These are phyloP conservation scores for Firmiana major DNA, from an alignment of 345 rosid genomes.

Conservation along the genomic window DNA sequence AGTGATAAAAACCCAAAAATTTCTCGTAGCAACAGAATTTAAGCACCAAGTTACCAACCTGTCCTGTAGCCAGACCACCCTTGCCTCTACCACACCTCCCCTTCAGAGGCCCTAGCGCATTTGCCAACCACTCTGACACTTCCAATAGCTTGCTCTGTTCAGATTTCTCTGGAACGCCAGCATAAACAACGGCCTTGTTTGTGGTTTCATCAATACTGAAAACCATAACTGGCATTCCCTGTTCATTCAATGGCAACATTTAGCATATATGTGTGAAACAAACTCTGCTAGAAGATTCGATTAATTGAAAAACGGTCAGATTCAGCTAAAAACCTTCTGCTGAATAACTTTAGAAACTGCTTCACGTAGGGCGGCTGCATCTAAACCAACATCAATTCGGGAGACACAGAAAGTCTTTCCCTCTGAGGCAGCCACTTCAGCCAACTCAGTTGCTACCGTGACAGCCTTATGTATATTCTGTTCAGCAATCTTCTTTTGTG, in stretches of 20 bases:
- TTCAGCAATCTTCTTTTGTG: constrained; percentile 86
- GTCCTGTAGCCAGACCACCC: constrained; percentile 89
- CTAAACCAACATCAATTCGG: constrained; percentile 80
- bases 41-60: constrained; percentile 42
- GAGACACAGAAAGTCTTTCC: constrained; percentile 74
- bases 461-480: constrained; percentile 76
- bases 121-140: constrained; percentile 81
- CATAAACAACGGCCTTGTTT: constrained; percentile 88
- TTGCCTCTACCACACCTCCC: constrained; percentile 93
- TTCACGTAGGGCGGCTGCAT: constrained; percentile 93
- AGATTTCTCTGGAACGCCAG: constrained; percentile 74
- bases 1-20: neutral
- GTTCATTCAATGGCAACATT: constrained; percentile 20
- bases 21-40: neutral
- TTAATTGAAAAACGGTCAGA: neutral
- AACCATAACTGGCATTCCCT: constrained; percentile 85
- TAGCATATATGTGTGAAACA: neutral
- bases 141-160: constrained; percentile 57
- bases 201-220: constrained; percentile 78
- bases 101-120: constrained; percentile 74
- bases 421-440: constrained; percentile 62
- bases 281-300: neutral
- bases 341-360: constrained; percentile 76
- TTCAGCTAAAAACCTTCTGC: constrained; percentile 44
- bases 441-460: constrained; percentile 50